Evolutionary conservation across 805 yeast genomes (phyloP).

Genomic region (Candida nonsorbophila): DNA sequence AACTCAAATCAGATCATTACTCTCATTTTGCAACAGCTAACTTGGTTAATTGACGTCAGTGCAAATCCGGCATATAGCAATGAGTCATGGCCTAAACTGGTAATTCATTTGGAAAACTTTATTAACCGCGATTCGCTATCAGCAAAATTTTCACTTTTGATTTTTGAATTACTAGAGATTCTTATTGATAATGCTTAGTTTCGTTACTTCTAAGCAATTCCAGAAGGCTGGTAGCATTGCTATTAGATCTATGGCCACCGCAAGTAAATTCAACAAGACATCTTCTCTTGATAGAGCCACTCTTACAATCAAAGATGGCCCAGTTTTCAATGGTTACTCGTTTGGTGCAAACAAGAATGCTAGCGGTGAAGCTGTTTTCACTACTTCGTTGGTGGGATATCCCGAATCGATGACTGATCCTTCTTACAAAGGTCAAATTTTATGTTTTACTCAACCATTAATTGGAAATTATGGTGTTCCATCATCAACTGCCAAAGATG

Average conservation of each 20-base stretch:
- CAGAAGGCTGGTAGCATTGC: background rate
- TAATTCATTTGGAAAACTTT: constrained; percentile 9
- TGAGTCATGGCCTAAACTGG: constrained; percentile 6
- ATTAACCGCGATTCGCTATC: constrained; percentile 34
- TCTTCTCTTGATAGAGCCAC: constrained; percentile 73
- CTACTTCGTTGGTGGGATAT: constrained; percentile 96
- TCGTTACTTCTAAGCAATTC: background rate
- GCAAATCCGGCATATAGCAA: too few species aligned
- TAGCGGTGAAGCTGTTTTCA: constrained; percentile 96
- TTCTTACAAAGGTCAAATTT: constrained; percentile 92
- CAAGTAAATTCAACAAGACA: constrained; percentile 29
- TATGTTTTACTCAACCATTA: constrained; percentile 94
- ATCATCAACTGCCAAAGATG: constrained; percentile 71
- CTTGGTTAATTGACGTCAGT: too few species aligned
- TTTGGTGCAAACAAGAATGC: constrained; percentile 92
- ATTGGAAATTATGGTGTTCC: constrained; percentile 99
- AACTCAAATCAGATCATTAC: too few species aligned
- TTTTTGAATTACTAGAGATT: background rate
- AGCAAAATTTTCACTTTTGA: constrained; percentile 6
- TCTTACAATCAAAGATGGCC: constrained; percentile 86
- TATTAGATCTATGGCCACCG: constrained; percentile 31
- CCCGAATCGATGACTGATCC: constrained; percentile 99
- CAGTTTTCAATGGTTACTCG: constrained; percentile 86
- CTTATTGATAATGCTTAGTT: background rate
- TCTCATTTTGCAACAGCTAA: too few species aligned